Conservation (phyloP, 495 filamentous ascomycete genomes). For the Sordaria brevicollis region DNA sequence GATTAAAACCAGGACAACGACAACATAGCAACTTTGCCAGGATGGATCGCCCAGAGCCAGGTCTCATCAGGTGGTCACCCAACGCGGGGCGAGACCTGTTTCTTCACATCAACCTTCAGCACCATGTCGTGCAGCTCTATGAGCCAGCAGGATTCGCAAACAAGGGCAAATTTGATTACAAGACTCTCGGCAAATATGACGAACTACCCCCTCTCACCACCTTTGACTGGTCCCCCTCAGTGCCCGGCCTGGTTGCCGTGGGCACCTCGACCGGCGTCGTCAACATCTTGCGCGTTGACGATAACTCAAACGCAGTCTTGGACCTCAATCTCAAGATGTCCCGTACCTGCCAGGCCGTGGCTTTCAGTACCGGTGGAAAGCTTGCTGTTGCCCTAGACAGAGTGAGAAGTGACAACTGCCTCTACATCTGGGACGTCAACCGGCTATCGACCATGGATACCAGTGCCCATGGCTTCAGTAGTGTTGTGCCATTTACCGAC, state of each 20-base stretch:
- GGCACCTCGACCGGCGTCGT: conserved; percentile 79
- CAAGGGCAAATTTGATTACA: conserved; percentile 48
- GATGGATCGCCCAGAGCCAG: conserved; percentile 44
- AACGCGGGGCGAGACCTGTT: conserved; percentile 58
- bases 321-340: conserved; percentile 77
- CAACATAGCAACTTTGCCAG: background rate
- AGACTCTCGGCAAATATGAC: conserved; percentile 58
- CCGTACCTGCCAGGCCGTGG: conserved; percentile 81
- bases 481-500: conserved; percentile 36
- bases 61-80: conserved; percentile 78
- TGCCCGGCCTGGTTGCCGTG: conserved; percentile 63
- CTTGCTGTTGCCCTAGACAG: conserved; percentile 84
- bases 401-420: conserved; percentile 82
- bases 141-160: conserved; percentile 52
- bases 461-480: conserved; percentile 23
- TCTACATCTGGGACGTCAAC: conserved; percentile 90
- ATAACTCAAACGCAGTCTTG: conserved; percentile 48
- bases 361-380: conserved; percentile 69
- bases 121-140: conserved; percentile 71
- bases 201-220: conserved; percentile 81
- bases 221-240: conserved; percentile 85
- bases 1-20: background rate
- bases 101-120: conserved; percentile 72
- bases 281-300: conserved; percentile 66
- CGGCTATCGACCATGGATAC: conserved; percentile 43